These are phyloP conservation scores for Bonia amplexicaulis DNA, from an alignment of 176 grass and related monocot species.

Conservation along the genomic window DNA sequence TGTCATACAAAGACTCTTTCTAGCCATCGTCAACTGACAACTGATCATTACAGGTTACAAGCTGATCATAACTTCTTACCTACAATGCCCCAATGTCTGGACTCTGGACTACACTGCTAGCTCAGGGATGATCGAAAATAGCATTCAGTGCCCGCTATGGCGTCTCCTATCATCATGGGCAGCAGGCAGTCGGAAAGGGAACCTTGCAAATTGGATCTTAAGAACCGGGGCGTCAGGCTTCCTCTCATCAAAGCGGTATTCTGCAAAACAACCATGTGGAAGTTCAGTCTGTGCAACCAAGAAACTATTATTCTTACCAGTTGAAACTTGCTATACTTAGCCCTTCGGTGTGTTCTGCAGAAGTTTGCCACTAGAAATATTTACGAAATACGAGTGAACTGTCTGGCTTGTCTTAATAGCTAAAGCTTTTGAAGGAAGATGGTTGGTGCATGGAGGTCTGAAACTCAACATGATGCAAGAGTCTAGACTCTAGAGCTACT, in stretches of 20 bases:
- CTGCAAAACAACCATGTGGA: constrained; percentile 38
- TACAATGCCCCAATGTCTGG: neutral
- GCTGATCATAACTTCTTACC: neutral
- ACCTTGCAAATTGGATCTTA: constrained; percentile 64
- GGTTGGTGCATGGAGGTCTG: neutral
- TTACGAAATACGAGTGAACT: neutral
- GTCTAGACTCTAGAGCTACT: neutral
- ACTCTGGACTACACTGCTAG: neutral
- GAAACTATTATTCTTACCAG: neutral
- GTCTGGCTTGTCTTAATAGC: neutral
- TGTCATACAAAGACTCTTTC: neutral
- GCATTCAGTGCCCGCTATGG: neutral
- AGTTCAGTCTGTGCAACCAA: neutral
- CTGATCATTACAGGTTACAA: neutral
- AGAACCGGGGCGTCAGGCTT: constrained; percentile 41
- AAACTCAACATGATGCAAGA: neutral
- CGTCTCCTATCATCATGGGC: constrained; percentile 1
- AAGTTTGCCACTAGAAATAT: neutral
- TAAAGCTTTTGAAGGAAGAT: neutral
- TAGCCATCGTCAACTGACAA: neutral
- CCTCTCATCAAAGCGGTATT: constrained; percentile 66
- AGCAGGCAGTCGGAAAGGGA: constrained; percentile 52
- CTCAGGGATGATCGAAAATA: neutral
- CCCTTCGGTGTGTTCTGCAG: neutral
- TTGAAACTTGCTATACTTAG: neutral